Conservation (phyloP, 352 stramenopile genomes). For the Phytopythium sindhum region DNA sequence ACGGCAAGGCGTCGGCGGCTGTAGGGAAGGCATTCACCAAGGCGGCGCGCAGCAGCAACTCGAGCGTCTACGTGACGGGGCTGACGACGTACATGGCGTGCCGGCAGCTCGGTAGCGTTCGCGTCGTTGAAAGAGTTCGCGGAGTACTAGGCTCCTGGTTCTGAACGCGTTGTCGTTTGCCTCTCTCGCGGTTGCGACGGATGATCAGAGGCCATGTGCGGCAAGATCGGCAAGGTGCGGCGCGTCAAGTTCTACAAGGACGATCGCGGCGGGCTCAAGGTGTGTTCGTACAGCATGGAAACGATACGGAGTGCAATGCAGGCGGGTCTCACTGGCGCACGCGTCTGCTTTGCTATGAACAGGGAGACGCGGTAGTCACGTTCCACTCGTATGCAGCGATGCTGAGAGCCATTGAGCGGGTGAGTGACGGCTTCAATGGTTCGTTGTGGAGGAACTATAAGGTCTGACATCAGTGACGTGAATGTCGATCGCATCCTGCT, state of each 20-base stretch:
- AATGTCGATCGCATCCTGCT: background rate
- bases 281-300: conserved; percentile 8
- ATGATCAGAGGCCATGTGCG: conserved; percentile 58
- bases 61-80: conserved; percentile 77
- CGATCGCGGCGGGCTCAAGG: conserved; percentile 70
- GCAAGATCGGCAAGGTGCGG: conserved; percentile 74
- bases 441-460: background rate
- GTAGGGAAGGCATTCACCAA: background rate
- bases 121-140: background rate
- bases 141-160: background rate
- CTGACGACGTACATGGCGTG: conserved; percentile 81
- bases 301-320: no score
- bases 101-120: conserved; percentile 62
- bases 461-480: background rate
- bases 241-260: conserved; percentile 88
- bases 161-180: background rate
- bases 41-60: conserved; percentile 36
- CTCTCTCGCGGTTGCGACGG: background rate
- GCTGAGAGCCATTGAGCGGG: conserved; percentile 67
- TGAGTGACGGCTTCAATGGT: conserved; percentile 11
- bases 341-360: background rate
- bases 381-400: conserved; percentile 68
- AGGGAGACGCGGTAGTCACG: conserved; percentile 85
- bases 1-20: conserved; percentile 3
- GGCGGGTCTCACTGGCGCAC: background rate